Base-by-base conservation (phyloP, 2,329 filamentous ascomycete genomes). In the Seiridium unicorne region DNA sequence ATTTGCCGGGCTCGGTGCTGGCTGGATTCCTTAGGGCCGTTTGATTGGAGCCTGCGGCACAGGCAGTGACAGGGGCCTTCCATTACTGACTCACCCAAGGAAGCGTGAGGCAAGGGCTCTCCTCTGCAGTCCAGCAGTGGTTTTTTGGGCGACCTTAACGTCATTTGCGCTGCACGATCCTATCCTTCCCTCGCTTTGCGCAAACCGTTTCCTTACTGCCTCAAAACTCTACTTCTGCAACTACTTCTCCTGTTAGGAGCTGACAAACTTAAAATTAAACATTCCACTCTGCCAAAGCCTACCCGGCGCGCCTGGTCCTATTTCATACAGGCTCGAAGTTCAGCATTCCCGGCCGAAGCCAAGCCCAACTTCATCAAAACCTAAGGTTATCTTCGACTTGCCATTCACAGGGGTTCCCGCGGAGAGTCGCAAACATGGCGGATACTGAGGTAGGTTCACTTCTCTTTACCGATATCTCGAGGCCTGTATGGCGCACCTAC, bases 381-480 rank as follows among this genome's bases (percentile, higher is more conserved):
- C 38, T 26, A 26, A 26, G 18, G 18, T 53, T 35, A 32, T 18
- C 5, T n/a, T 38, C 42, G 18, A 35, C 31, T 31, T 48, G 35
- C 18, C 5, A 26, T 44, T 44, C n/a, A 34, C 42, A 42, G 53
- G 11, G 38, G 18, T 18, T 31, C 26, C 31, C 40, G 10, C 13
- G n/a, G 36, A 38, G 26, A 48, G 55, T 48, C 55, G 55, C 55
- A 38, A 48, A 26, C 18, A 57, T 57, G 55, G 55, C 42, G 32
- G 55, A 48, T 40, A 10, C 55, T 31, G 55, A 57, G 26, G 55
- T 57, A 57, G 48, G 55, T 57, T 11, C 55, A 31, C 40, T 18
- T 55, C 31, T 35, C 35, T 53, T 36, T 32, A n/a, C 31, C 34
- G 9, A 49, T 26, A 26, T 32, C 47, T 46, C 44, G 44, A 31